Evolutionary conservation across 768 basidiomycete species (phyloP), one percentile per base, ranked within the genome.

Genomic region (Strobilomyces dryophilus): DNA sequence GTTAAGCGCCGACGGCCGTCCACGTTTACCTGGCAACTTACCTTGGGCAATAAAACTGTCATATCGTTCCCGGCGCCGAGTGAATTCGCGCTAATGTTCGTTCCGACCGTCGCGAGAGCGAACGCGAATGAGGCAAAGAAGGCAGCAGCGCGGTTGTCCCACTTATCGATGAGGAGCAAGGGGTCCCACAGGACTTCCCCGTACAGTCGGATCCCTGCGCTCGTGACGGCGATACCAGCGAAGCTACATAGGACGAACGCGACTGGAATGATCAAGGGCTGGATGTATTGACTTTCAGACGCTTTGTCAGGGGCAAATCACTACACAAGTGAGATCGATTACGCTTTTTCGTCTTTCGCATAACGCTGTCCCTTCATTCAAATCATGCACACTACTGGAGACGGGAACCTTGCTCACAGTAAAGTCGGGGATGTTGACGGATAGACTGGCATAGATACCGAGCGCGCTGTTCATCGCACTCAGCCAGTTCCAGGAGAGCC

Each of bases 381-480:
- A 18, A 27, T 8, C 2, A 32, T 5, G 26, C 8, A 37, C 6
- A 31, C 29, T 29, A 26, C 20, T 8, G 5, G 5, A 17, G 15
- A 41, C 9, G 8, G 12, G 27, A 40, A 12, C 12, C 8, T 5
- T 10, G 21, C 66, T 48, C 54, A 77, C 75, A 21, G 91, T 91
- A 63, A 95, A 92, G 69, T 95, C 92, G 2, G 91, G 85, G 53
- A 92, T 90, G 61, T 92, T 92, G 57, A 89, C 84, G 0, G 84
- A 78, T 14, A 89, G 71, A 9, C 85, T 88, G 5, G 84, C 72
- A 67, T 85, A 93, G 56, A 81, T 79, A 0, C 89, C 89, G 20
- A 94, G 69, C 2, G 85, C 85, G 48, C 85, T 83, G 63, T 92
- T 94, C 53, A 95, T 62, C 0, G 84, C 82, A 48, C 76, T 76